Evolutionary conservation across 2,329 filamentous ascomycete species (phyloP).

Genomic region (Peltaster fructicola): DNA sequence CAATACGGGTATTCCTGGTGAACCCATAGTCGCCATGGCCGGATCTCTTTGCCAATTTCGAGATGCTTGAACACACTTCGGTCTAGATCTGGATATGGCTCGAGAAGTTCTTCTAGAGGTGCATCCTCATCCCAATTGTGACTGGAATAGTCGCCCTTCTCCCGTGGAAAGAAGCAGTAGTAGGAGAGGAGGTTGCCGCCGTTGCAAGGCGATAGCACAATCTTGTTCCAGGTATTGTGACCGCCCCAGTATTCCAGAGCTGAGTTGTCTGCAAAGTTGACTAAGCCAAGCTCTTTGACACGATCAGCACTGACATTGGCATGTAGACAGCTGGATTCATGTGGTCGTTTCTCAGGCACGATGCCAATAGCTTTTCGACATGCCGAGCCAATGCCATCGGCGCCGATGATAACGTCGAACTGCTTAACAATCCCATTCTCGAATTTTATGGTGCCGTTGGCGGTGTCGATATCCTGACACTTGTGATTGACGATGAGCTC

Average conservation of each 20-base stretch:
- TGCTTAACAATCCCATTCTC: slow-evolving; percentile 31
- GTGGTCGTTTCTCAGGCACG: slow-evolving; percentile 38
- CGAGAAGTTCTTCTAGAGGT: slow-evolving; percentile 36
- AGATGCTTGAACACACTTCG: slow-evolving; percentile 39
- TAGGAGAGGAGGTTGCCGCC: slow-evolving; percentile 47
- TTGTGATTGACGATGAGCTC: slow-evolving; percentile 39
- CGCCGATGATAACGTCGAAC: slow-evolving; percentile 45
- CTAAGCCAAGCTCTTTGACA: slow-evolving; percentile 35
- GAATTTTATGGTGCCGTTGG: slow-evolving; percentile 30
- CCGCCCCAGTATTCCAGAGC: slow-evolving; percentile 58
- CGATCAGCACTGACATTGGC: slow-evolving; percentile 49
- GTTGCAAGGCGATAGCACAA: slow-evolving; percentile 52
- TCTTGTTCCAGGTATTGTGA: slow-evolving; percentile 46
- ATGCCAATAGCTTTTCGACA: slow-evolving; percentile 48
- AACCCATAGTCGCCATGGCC: slow-evolving; percentile 48
- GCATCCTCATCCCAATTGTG: slow-evolving; percentile 42
- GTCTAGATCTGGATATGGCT: slow-evolving; percentile 43
- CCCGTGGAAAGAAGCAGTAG: slow-evolving; percentile 51
- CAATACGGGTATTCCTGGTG: slow-evolving; percentile 45
- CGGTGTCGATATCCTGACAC: slow-evolving; percentile 32
- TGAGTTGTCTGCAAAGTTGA: slow-evolving; percentile 42
- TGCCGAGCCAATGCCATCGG: slow-evolving; percentile 50
- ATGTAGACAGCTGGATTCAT: slow-evolving; percentile 45
- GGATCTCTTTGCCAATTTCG: slow-evolving; percentile 42
- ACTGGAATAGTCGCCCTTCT: slow-evolving; percentile 40